Conservation (phyloP, 2,329 filamentous ascomycete genomes). For the Fusarium devonianum region DNA sequence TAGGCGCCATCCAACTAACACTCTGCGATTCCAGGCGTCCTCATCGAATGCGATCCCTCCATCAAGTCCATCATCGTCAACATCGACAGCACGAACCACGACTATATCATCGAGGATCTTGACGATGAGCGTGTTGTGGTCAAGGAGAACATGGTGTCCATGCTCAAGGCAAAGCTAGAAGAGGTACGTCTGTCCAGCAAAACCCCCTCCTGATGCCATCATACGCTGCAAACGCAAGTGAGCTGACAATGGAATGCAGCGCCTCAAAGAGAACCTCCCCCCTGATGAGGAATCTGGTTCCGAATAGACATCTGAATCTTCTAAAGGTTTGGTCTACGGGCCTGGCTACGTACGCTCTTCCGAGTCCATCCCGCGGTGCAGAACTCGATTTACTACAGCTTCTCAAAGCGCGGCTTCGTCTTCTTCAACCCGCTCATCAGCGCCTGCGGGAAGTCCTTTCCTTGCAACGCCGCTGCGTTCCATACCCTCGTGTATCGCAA, state of each 20-base stretch:
- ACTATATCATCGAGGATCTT: slow-evolving; percentile 80
- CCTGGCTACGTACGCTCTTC: neutral
- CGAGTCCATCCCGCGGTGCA: neutral
- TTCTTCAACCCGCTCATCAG: slow-evolving; percentile 80
- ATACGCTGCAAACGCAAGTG: too few species aligned
- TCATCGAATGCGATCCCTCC: slow-evolving; percentile 84
- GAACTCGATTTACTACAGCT: slow-evolving; percentile 64
- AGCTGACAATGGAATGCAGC: slow-evolving; percentile 45
- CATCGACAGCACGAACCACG: slow-evolving; percentile 74
- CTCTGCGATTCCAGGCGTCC: slow-evolving; percentile 60
- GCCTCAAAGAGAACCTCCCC: slow-evolving; percentile 60
- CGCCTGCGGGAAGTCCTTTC: slow-evolving; percentile 76
- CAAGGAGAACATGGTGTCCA: slow-evolving; percentile 74
- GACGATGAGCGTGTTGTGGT: slow-evolving; percentile 79
- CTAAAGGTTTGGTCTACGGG: neutral
- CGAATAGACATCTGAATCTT: slow-evolving; percentile 44
- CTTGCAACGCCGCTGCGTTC: slow-evolving; percentile 86
- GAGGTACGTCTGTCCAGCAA: slow-evolving; percentile 57
- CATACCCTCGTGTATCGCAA: slow-evolving; percentile 85
- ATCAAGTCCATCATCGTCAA: slow-evolving; percentile 86
- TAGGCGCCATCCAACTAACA: neutral
- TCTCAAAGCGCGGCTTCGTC: slow-evolving; percentile 82
- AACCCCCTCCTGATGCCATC: neutral
- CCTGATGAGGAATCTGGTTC: slow-evolving; percentile 61
- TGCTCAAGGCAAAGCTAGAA: slow-evolving; percentile 73